Evolutionary conservation across 768 basidiomycete genomes (phyloP).

Genomic region (Pseudohyphozyma bogoriensis): DNA sequence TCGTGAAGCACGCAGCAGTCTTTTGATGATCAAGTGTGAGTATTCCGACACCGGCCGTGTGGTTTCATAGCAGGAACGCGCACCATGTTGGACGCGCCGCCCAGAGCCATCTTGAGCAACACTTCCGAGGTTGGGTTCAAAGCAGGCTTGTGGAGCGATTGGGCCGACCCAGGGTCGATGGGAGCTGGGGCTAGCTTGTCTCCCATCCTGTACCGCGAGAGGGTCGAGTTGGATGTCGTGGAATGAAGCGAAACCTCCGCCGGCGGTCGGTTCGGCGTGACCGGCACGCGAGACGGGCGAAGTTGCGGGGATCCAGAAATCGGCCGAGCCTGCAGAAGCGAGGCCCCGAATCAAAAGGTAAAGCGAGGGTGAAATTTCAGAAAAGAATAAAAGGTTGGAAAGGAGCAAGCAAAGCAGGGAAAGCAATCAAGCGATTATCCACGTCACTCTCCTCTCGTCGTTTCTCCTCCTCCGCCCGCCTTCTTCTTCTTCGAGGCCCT

Average conservation of each 20-base stretch:
- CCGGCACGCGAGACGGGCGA: neutral
- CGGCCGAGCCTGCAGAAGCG: neutral
- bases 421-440: neutral
- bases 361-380: neutral
- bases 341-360: neutral
- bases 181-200: conserved; percentile 17
- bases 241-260: too few relatives aligned
- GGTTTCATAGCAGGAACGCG: neutral
- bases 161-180: conserved; percentile 9
- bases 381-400: neutral
- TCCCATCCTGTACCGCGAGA: too few relatives aligned
- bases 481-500: neutral
- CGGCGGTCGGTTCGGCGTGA: too few relatives aligned
- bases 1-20: conserved; percentile 17
- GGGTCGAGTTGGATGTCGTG: conserved; percentile 5
- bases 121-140: conserved; percentile 6
- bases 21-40: neutral
- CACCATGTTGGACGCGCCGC: conserved; percentile 19
- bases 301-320: neutral
- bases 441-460: neutral
- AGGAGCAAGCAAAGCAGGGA: neutral
- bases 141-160: neutral
- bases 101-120: conserved; percentile 11
- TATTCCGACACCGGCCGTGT: neutral
- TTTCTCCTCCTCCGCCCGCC: neutral